These are phyloP conservation scores for Ammopiptanthus mongolicus DNA, from an alignment of 306 rosid genomes.

Conservation along the genomic window DNA sequence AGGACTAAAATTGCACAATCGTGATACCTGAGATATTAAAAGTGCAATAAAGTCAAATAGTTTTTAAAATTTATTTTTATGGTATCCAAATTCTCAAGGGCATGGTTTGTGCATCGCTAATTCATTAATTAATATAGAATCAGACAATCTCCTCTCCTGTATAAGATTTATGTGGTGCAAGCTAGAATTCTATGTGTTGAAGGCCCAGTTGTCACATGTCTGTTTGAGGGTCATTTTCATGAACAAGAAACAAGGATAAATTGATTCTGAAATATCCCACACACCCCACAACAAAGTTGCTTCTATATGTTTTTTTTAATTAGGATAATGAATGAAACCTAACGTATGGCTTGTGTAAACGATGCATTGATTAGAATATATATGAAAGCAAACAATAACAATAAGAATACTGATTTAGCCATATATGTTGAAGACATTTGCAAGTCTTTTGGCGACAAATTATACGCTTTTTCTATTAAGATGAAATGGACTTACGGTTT, in stretches of 20 bases:
- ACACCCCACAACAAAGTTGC: neutral
- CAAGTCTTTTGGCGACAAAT: neutral
- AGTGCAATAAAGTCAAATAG: too few relatives aligned
- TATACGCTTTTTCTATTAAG: too few relatives aligned
- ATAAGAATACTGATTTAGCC: neutral
- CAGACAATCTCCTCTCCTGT: neutral
- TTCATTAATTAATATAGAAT: neutral
- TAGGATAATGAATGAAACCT: too few relatives aligned
- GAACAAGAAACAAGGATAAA: neutral
- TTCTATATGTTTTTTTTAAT: neutral
- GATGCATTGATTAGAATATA: neutral
- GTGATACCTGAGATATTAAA: too few relatives aligned
- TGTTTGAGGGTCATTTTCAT: constrained; percentile 8
- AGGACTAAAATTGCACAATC: too few relatives aligned
- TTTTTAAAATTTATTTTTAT: too few relatives aligned
- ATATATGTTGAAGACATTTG: neutral
- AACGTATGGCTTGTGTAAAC: too few relatives aligned
- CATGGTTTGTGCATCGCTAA: neutral
- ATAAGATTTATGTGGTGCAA: neutral
- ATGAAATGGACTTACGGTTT: too few relatives aligned
- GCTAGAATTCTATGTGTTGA: neutral
- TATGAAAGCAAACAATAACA: neutral
- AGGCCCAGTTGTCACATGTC: neutral
- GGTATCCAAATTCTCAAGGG: neutral
- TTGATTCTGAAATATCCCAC: neutral